phyloP scores from a whole-genome alignment of 139 green algal species.

The Klebsormidium nitens region DNA sequence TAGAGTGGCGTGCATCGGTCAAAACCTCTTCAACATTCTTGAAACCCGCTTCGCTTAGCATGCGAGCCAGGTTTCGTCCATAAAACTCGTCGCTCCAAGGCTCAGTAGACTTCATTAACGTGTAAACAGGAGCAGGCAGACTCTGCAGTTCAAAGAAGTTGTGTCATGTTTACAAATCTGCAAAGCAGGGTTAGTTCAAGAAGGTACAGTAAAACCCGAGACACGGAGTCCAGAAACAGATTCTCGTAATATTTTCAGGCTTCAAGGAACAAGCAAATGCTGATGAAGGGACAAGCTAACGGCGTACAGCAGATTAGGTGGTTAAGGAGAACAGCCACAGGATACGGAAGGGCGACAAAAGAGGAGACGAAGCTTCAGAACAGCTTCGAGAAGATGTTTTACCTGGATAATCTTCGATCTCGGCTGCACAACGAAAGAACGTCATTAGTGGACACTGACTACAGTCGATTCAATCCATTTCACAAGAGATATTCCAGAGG shows the following conservation, averaged over 20 bases:
- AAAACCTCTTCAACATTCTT: conserved; percentile 57
- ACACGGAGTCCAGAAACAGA: neutral
- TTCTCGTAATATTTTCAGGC: neutral
- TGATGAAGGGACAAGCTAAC: neutral
- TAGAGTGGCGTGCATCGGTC: conserved; percentile 69
- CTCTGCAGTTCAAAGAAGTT: no score
- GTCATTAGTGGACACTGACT: no score
- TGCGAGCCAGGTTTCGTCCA: conserved; percentile 58
- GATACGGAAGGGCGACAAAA: neutral
- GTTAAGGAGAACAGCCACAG: neutral
- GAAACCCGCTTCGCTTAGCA: conserved; percentile 56
- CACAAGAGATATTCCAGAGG: no score
- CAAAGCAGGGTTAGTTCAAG: no score
- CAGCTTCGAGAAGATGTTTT: conserved; percentile 14
- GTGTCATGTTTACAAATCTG: no score
- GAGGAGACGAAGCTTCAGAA: neutral
- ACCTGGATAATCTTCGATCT: conserved; percentile 50
- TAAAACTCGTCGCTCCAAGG: conserved; percentile 43
- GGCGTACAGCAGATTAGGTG: neutral
- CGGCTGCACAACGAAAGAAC: conserved; percentile 1
- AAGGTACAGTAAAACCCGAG: no score
- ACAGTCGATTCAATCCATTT: no score
- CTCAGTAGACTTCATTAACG: conserved; percentile 78
- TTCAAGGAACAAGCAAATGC: neutral
- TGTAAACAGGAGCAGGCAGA: conserved; percentile 71